phyloP scores from a whole-genome alignment of 2,329 filamentous ascomycete genomes.

The Neurospora sp. region DNA sequence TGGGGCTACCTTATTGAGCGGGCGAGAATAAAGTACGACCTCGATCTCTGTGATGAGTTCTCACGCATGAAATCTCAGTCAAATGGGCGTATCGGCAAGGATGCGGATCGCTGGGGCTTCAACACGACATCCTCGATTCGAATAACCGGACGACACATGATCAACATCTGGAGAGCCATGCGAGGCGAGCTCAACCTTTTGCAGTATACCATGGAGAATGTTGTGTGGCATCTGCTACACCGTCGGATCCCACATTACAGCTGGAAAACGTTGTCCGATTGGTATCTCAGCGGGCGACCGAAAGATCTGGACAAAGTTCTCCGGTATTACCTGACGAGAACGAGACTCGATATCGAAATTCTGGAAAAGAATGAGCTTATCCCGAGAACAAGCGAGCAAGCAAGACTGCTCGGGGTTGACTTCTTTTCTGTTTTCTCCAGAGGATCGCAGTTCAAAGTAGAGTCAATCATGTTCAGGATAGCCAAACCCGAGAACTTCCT shows the following conservation, averaged over 20 bases:
- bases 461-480: constrained; percentile 97
- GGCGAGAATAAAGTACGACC: constrained; percentile 76
- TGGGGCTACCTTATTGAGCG: constrained; percentile 96
- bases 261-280: constrained; percentile 66
- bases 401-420: constrained; percentile 82
- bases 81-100: constrained; percentile 74
- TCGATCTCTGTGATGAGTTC: constrained; percentile 82
- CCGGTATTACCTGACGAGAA: constrained; percentile 65
- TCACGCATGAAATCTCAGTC: constrained; percentile 80
- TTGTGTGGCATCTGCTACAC: constrained; percentile 83
- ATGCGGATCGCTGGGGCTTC: constrained; percentile 85
- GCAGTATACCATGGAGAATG: constrained; percentile 94
- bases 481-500: constrained; percentile 95
- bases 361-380: constrained; percentile 84
- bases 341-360: constrained; percentile 79
- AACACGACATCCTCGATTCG: constrained; percentile 85
- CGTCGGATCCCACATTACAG: constrained; percentile 80
- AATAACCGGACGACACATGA: constrained; percentile 89
- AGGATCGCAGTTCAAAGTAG: constrained; percentile 96
- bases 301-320: constrained; percentile 65
- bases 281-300: constrained; percentile 63
- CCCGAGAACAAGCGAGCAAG: constrained; percentile 84
- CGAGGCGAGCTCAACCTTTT: constrained; percentile 80
- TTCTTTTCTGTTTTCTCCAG: constrained; percentile 94
- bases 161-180: constrained; percentile 97